Base-by-base conservation (phyloP, 176 grass and related monocot species). In the Secale cereale region DNA sequence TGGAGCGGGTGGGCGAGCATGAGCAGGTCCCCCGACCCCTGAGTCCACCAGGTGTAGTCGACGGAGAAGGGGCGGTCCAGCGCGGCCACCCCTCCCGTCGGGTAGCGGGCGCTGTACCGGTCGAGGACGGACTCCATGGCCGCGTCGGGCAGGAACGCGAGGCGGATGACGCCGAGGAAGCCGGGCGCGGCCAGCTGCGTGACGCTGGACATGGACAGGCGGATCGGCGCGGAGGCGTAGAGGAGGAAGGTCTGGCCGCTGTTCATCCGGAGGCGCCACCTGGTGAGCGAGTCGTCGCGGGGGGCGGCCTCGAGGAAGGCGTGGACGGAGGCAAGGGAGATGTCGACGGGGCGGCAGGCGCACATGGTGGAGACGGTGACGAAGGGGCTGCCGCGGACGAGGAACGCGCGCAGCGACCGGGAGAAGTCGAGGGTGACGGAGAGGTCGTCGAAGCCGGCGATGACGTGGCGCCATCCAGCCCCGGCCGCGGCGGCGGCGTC, bases 1-100 rank as follows among this genome's bases (percentile, higher is more conserved):
- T 98, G 97, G 65, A 98, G 92, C 5, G 97, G 97, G 79, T 98
- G 89, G n/a, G 91, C 93, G 32, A 95, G 96, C 76, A 95, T 89
- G 16, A 98, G 88, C 41, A 98, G 88, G 6, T 95, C 89, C 14
- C 93, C 96, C 65, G 63, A 83, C 4, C 93, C 96, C 27, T 87
- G 59, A 77, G 93, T 94, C 61, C 79, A 83, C 93, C 97, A 95
- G 28, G 43, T 62, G 91, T 98, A 98, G 75, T 98, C 96, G 29
- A 98, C 23, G 69, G 78, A 94, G 73, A 94, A 98, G 6, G 91
- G 89, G 3, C 69, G 83, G 80, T 45, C 65, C 74, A 95, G 81
- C 52, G 87, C 86, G 22, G 93, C 93, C 35, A 89, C 91, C 2
- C 93, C 96, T 3, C 78, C 86, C 2, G 82, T 86, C 33, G 96